Evolutionary conservation across 148 eudicot genomes (phyloP).

Genomic region (Gaultheria prostrata): DNA sequence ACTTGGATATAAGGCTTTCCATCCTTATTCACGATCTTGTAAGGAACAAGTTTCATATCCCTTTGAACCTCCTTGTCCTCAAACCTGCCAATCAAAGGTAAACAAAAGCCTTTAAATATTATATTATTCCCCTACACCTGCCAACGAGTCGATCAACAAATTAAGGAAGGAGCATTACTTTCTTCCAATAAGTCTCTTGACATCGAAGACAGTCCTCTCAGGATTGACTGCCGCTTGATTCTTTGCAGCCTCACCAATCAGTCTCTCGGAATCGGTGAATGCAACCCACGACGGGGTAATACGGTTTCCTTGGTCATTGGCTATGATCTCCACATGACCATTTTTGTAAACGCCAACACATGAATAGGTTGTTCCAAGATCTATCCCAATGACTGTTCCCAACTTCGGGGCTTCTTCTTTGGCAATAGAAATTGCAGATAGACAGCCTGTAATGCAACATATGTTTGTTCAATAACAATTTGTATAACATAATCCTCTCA

Average conservation of each 20-base stretch:
- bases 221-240: constrained; percentile 37
- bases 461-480: neutral
- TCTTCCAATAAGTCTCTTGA: constrained; percentile 38
- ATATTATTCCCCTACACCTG: neutral
- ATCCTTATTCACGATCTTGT: constrained; percentile 32
- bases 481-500: neutral
- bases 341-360: constrained; percentile 46
- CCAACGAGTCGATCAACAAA: neutral
- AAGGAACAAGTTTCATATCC: constrained; percentile 38
- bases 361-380: constrained; percentile 41
- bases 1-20: constrained; percentile 42
- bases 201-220: constrained; percentile 37
- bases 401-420: constrained; percentile 36
- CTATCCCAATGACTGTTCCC: constrained; percentile 44
- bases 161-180: constrained; percentile 19
- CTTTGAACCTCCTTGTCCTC: constrained; percentile 43
- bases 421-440: constrained; percentile 41
- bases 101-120: neutral
- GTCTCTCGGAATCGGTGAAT: constrained; percentile 28
- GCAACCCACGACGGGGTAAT: constrained; percentile 47
- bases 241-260: constrained; percentile 43
- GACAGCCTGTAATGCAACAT: constrained; percentile 27
- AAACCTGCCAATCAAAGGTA: constrained; percentile 26
- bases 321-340: constrained; percentile 44
- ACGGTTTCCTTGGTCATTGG: constrained; percentile 47